Evolutionary conservation across 129 eudicot species (phyloP).

Genomic region (Lactuca saligna): DNA sequence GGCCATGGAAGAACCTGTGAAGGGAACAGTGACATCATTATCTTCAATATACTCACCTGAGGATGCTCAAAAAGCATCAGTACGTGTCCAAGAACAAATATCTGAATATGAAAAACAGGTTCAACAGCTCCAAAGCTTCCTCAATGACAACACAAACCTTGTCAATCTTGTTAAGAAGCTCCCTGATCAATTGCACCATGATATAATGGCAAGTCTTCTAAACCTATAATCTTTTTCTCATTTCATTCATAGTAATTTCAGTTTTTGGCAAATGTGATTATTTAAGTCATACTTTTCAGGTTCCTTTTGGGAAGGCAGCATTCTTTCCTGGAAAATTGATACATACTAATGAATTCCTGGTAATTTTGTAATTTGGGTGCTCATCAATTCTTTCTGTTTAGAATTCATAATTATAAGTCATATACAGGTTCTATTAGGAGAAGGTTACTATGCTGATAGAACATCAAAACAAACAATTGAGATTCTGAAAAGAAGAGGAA

Average conservation of each 20-base stretch:
- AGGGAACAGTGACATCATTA: slow-evolving; percentile 70
- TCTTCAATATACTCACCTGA: slow-evolving; percentile 62
- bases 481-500: slow-evolving; percentile 87
- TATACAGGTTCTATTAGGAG: slow-evolving; percentile 84
- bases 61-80: slow-evolving; percentile 66
- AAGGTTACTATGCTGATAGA: slow-evolving; percentile 83
- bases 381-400: not conserved
- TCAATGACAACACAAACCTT: slow-evolving; percentile 54
- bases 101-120: slow-evolving; percentile 50
- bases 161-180: slow-evolving; percentile 68
- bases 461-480: slow-evolving; percentile 88
- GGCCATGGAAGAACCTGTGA: slow-evolving; percentile 39
- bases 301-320: slow-evolving; percentile 91
- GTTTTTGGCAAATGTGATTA: not conserved
- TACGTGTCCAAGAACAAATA: slow-evolving; percentile 54
- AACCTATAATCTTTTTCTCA: not conserved
- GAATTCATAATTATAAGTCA: not conserved
- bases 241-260: not conserved
- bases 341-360: slow-evolving; percentile 87
- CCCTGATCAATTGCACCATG: slow-evolving; percentile 77
- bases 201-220: slow-evolving; percentile 54
- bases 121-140: slow-evolving; percentile 46
- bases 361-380: slow-evolving; percentile 24
- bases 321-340: slow-evolving; percentile 86
- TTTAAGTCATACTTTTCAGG: slow-evolving; percentile 43